These are phyloP conservation scores for Parietichytrium sp. DNA, from an alignment of 108 stramenopile species.

Conservation along the genomic window DNA sequence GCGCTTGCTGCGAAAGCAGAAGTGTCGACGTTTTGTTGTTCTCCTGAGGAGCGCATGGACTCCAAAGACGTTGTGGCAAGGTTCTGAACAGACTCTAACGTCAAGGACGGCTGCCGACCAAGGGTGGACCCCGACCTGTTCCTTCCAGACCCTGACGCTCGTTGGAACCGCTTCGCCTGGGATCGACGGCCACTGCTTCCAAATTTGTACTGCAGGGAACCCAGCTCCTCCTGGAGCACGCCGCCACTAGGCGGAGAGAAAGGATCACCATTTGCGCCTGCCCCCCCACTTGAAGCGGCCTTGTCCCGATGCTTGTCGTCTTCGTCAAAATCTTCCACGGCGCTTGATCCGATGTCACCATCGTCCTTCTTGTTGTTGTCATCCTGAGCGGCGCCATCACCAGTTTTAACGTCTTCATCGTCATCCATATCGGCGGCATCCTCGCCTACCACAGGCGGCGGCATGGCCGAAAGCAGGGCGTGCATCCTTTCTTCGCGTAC, in stretches of 20 bases:
- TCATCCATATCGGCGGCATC: constrained; percentile 22
- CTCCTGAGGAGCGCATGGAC: not conserved
- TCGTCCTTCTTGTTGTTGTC: not conserved
- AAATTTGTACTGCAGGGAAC: no score
- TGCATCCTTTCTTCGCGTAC: constrained; percentile 33
- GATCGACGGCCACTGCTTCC: no score
- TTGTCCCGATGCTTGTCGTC: not conserved
- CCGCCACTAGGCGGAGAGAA: no score
- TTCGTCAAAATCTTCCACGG: not conserved
- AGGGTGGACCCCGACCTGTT: not conserved
- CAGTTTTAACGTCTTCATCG: no score
- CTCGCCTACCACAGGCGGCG: not conserved
- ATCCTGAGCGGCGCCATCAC: not conserved
- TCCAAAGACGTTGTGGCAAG: not conserved
- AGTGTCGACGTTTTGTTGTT: not conserved
- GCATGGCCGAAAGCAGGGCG: constrained; percentile 20
- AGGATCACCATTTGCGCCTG: no score
- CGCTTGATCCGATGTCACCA: not conserved
- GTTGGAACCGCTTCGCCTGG: no score
- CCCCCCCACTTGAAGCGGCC: not conserved
- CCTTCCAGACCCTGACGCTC: no score
- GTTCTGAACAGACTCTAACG: constrained; percentile 17
- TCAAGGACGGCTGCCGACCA: constrained; percentile 29
- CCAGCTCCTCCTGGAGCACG: not conserved
- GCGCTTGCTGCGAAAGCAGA: not conserved